Percentiles rank a stretch among this genome's conserved stretches.
These are phyloP conservation scores for Radiomyces spectabilis DNA, from an alignment of 192 early-diverging fungal species.

Conservation along the genomic window DNA sequence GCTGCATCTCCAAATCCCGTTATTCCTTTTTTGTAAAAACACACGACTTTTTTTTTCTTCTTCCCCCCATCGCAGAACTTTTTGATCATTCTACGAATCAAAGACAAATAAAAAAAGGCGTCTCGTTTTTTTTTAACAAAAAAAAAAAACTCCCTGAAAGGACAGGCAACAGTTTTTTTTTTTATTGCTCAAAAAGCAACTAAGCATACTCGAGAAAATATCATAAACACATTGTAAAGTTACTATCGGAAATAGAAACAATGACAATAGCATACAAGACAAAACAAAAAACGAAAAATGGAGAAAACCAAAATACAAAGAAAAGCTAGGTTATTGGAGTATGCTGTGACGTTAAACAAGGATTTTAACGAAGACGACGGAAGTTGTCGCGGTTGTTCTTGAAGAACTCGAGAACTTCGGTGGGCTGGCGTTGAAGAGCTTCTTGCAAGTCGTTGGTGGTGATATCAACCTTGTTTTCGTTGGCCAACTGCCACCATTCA, in stretches of 20 bases:
- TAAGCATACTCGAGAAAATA: too few species aligned
- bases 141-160: too few species aligned
- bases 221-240: too few species aligned
- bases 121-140: too few species aligned
- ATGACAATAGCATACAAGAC: background rate
- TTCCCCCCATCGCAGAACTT: too few species aligned
- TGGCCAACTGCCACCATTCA: conserved; percentile 8
- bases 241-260: background rate
- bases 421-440: conserved; percentile 1
- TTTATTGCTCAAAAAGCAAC: too few species aligned
- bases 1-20: too few species aligned
- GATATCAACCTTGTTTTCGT: conserved; percentile 1
- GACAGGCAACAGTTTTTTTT: too few species aligned
- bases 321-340: background rate
- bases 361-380: conserved; percentile 4
- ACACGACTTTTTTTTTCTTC: too few species aligned
- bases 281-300: background rate
- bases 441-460: conserved; percentile 4
- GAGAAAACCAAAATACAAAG: background rate
- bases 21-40: too few species aligned
- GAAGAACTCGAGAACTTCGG: conserved; percentile 2
- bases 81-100: too few species aligned
- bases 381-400: conserved; percentile 14
- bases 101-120: too few species aligned
- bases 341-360: background rate